Base-by-base conservation (phyloP, 2,329 filamentous ascomycete species). In the Elsinoe perseae region DNA sequence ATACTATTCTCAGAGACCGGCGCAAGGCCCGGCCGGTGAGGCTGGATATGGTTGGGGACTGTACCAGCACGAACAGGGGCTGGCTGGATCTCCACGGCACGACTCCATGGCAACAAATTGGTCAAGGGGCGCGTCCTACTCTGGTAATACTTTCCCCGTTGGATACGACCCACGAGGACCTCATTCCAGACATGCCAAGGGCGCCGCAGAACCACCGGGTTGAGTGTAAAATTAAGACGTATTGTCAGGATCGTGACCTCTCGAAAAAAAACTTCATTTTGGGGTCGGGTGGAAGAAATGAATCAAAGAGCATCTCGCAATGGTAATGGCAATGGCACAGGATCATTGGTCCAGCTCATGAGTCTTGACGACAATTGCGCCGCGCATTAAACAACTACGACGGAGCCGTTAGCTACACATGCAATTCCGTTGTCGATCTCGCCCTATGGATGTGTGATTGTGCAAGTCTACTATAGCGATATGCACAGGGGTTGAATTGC, bases 41-140 rank as follows among this genome's bases (percentile, higher is more conserved):
- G 7, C 23, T 3, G 23, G 21, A 9, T 36, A 36, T 9, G 18
- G 12, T 18, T 56, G 40, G 53, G 27, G 27, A 46, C 23, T 34
- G 18, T 48, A 56, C 23, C 53, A 46, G 18, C 53, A 46, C 16
- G 53, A 42, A 10, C 43, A 38, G 14, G 40, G 18, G 2, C 8
- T 27, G 16, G 12, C 28, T 12, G 27, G 27, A 3, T 44, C 53
- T 9, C 40, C 53, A 18, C 53, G 53, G 40, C 53, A 56, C 28
- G 53, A 56, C 18, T 56, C 53, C n/a, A 56, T 56, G 53, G 53
- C 53, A 23, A 48, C 53, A 25, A 56, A 44, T 25, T 56, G 53
- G 53, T 44, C 53, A 2, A 32, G 28, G 16, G 40, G 42, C 5
- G 10, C 40, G 36, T 46, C 40, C 25, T 44, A 48, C 12, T 56